phyloP scores from a whole-genome alignment of 129 eudicot species.

The Daucus carota region DH1_v3.0 NC_030385.2:7379001-7379500 shows the following conservation, averaged over 20 bases:
- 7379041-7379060: not conserved
- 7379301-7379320: not conserved
- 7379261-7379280: not conserved
- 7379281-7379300: not conserved
- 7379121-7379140: not conserved
- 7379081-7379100: not conserved
- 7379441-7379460: not conserved
- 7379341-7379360: not conserved
- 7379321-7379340: not conserved
- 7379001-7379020: not conserved
- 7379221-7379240: not conserved
- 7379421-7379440: not conserved
- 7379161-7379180: not conserved
- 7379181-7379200: not conserved
- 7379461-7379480: no score
- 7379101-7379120: not conserved
- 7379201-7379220: not conserved
- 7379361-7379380: not conserved
- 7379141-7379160: not conserved
- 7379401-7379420: not conserved
- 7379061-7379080: not conserved
- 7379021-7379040: not conserved
- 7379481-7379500: not conserved
- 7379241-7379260: not conserved
- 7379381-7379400: not conserved